phyloP scores from a whole-genome alignment of 768 basidiomycete species.

The Boletus edulis region DNA sequence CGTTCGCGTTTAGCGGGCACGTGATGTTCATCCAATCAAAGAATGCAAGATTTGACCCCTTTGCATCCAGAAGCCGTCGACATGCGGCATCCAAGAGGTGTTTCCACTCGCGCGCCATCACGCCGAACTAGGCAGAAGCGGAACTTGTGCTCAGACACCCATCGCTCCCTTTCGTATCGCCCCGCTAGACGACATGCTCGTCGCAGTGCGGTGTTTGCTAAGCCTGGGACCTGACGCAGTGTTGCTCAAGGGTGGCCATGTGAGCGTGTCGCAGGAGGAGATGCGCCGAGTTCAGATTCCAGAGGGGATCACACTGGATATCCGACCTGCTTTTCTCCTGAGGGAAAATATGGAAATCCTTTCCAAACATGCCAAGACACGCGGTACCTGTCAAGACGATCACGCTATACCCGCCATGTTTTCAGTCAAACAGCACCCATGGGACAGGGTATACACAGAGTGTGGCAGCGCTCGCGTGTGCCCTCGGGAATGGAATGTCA shows the following conservation, averaged over 20 bases:
- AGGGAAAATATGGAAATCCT: conserved; percentile 67
- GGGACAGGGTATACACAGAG: conserved; percentile 94
- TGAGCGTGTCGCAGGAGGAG: conserved; percentile 46
- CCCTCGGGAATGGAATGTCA: conserved; percentile 49
- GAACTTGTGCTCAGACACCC: conserved; percentile 56
- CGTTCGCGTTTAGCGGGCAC: too few species aligned
- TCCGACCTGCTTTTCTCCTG: conserved; percentile 45
- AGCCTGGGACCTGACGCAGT: conserved; percentile 53
- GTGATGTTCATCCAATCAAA: too few species aligned
- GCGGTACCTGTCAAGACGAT: conserved; percentile 26
- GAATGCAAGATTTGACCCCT: too few species aligned
- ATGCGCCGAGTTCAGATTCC: conserved; percentile 34
- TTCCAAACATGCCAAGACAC: conserved; percentile 17
- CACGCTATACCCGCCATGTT: conserved; percentile 57
- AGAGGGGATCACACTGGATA: conserved; percentile 29
- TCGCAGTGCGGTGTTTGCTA: conserved; percentile 49
- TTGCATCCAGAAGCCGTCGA: too few species aligned
- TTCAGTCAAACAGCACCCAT: conserved; percentile 75
- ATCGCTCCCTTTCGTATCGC: conserved; percentile 33
- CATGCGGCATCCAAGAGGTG: conserved; percentile 42
- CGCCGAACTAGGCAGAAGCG: conserved; percentile 84
- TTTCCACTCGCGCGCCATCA: conserved; percentile 71
- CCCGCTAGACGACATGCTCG: conserved; percentile 58
- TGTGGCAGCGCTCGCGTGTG: conserved; percentile 73
- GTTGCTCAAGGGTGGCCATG: conserved; percentile 85